These are phyloP conservation scores for Drosera spatulata DNA, from an alignment of 179 eudicot genomes.

Conservation along the genomic window DNA sequence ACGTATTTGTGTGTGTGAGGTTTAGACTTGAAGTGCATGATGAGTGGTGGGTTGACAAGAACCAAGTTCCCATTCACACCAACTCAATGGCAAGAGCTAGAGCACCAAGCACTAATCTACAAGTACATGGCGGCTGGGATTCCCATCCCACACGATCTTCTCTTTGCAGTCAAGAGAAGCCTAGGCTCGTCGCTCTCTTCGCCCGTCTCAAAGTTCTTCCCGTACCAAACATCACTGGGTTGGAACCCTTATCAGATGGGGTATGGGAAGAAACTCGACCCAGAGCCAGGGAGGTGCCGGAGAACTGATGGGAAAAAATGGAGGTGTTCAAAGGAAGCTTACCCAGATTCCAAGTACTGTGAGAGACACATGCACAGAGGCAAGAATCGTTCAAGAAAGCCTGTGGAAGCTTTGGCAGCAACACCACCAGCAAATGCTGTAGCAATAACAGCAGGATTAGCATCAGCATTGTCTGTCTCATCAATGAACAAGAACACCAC, in stretches of 20 bases:
- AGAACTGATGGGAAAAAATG: conserved; percentile 98
- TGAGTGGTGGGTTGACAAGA: conserved; percentile 7
- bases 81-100: conserved; percentile 90
- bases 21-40: not conserved
- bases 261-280: conserved; percentile 80
- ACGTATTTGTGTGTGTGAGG: not conserved
- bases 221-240: conserved; percentile 59
- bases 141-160: conserved; percentile 89
- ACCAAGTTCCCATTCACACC: conserved; percentile 72
- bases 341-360: conserved; percentile 92
- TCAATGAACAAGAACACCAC: conserved; percentile 21
- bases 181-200: conserved; percentile 46
- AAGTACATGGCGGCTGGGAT: conserved; percentile 85
- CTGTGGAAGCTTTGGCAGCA: conserved; percentile 57
- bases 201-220: conserved; percentile 43
- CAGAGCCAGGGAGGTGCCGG: conserved; percentile 96
- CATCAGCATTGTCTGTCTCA: conserved; percentile 2
- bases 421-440: conserved; percentile 5
- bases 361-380: conserved; percentile 99
- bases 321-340: conserved; percentile 98
- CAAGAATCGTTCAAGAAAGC: conserved; percentile 99
- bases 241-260: conserved; percentile 88
- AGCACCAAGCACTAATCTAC: conserved; percentile 79
- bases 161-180: conserved; percentile 57
- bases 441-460: not conserved